These are phyloP conservation scores for Trametes versicolor DNA, from an alignment of 1,284 basidiomycete genomes.

Conservation along the genomic window DNA sequence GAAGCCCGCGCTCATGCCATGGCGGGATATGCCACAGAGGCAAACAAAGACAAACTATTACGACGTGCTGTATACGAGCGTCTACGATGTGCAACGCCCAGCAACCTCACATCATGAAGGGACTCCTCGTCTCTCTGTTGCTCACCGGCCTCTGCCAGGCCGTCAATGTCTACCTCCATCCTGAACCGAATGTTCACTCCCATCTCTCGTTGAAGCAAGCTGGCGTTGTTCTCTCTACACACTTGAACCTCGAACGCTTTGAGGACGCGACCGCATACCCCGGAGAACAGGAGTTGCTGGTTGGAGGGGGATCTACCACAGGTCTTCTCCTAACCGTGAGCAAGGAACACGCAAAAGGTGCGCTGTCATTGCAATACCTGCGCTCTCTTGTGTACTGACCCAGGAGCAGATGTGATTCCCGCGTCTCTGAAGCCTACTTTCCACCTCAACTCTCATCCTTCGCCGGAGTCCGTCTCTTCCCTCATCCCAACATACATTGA, in stretches of 20 bases:
- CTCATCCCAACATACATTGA: constrained; percentile 64
- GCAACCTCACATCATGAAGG: constrained; percentile 42
- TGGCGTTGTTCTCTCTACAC: constrained; percentile 67
- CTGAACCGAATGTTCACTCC: constrained; percentile 46
- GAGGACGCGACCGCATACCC: constrained; percentile 49
- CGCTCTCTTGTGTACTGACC: neutral
- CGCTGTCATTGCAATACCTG: constrained; percentile 32
- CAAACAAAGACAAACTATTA: constrained; percentile 31
- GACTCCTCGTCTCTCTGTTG: constrained; percentile 40
- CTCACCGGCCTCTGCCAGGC: constrained; percentile 50
- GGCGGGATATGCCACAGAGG: constrained; percentile 20
- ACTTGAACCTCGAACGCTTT: constrained; percentile 74
- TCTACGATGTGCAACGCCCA: constrained; percentile 9
- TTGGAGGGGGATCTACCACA: constrained; percentile 63
- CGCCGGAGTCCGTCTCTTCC: constrained; percentile 52
- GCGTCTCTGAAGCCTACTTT: constrained; percentile 56
- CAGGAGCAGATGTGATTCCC: constrained; percentile 59
- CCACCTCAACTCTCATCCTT: constrained; percentile 43
- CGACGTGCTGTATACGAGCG: constrained; percentile 19
- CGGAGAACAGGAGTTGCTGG: constrained; percentile 56
- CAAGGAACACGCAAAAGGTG: constrained; percentile 67
- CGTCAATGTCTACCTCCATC: constrained; percentile 61
- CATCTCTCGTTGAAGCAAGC: constrained; percentile 61
- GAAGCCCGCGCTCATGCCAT: no score
- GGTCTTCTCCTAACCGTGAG: constrained; percentile 66